Percentiles rank a stretch among this genome's conserved stretches.
These are phyloP conservation scores for Cryptococcus hybrid DNA, from an alignment of 1,284 basidiomycete species.

Conservation along the genomic window DNA sequence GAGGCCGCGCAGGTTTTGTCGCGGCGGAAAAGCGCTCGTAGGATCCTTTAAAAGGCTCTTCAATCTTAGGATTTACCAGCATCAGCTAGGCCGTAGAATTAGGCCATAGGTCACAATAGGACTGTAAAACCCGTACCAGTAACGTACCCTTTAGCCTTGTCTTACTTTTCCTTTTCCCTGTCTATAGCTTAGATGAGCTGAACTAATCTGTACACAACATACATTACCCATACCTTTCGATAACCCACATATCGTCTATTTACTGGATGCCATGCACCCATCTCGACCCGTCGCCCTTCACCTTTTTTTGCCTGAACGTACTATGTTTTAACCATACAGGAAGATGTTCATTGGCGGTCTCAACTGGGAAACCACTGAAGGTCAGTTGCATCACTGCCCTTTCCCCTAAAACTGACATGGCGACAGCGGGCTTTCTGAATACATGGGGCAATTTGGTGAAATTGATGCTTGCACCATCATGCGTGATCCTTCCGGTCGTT, in stretches of 20 bases:
- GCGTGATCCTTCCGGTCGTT: conserved; percentile 86
- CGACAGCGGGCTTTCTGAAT: conserved; percentile 73
- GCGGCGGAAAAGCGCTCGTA: neutral
- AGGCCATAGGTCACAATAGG: conserved; percentile 3
- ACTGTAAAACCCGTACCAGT: neutral
- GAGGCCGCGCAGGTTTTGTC: too few species aligned
- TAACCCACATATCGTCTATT: conserved; percentile 3
- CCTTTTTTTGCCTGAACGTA: neutral
- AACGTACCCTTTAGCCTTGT: conserved; percentile 8
- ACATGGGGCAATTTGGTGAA: conserved; percentile 86
- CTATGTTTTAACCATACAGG: conserved; percentile 55
- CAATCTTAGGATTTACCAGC: too few species aligned
- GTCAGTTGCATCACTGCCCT: conserved; percentile 48
- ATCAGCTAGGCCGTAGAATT: neutral
- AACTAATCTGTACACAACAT: conserved; percentile 10
- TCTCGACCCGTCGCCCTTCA: neutral
- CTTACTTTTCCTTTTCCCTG: neutral
- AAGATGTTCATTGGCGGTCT: conserved; percentile 98
- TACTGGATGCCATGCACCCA: neutral
- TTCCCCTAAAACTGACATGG: neutral
- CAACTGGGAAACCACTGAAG: conserved; percentile 97
- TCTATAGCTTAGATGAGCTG: conserved; percentile 8
- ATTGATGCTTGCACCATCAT: conserved; percentile 93
- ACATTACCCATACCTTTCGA: neutral
- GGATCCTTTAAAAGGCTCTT: too few species aligned